A percentile compares a stretch with the other conserved stretches of the same genome.
Evolutionary conservation across 73 alveolate species (phyloP).

Genomic region (Tetrahymena elliotti): DNA sequence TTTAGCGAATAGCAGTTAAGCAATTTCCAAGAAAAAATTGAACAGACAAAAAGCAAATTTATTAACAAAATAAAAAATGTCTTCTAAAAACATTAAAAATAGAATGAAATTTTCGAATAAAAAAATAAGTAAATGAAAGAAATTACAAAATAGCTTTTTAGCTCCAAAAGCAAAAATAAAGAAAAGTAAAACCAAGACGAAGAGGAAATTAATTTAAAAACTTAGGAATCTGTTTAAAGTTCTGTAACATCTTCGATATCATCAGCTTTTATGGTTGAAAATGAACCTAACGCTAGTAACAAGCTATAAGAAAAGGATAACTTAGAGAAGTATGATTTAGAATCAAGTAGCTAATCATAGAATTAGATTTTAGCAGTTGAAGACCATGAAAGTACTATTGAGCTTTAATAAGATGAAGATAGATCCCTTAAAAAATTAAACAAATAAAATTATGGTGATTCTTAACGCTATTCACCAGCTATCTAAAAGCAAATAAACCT

Average conservation of each 20-base stretch:
- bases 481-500: neutral
- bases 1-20: neutral
- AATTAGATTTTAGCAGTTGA: neutral
- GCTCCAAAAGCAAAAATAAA: neutral
- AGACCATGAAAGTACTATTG: neutral
- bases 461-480: neutral
- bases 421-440: neutral
- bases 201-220: neutral
- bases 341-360: neutral
- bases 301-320: neutral
- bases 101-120: neutral
- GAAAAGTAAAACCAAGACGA: neutral
- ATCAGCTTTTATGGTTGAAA: neutral
- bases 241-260: neutral
- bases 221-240: neutral
- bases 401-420: neutral
- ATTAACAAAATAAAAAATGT: neutral
- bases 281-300: neutral
- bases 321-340: neutral
- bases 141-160: neutral
- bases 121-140: neutral
- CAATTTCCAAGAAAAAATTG: neutral
- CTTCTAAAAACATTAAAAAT: neutral
- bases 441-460: neutral
- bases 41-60: neutral